Evolutionary conservation across 2,329 filamentous ascomycete species (phyloP), one percentile per base, ranked within the genome.

Genomic region (Alternaria rosae): DNA sequence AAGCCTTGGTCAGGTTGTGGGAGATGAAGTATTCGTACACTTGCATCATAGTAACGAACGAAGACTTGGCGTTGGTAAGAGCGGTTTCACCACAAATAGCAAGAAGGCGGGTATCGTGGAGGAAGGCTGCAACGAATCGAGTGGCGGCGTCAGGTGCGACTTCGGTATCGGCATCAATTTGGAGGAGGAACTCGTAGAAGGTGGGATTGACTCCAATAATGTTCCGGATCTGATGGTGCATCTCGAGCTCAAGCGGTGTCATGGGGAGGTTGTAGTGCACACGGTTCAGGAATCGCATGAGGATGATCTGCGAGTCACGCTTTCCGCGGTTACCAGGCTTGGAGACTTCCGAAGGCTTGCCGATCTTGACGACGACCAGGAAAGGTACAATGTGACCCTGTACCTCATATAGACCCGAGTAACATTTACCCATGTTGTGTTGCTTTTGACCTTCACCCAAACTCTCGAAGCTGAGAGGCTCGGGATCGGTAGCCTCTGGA

Each of bases 11-110:
- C 70, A 99, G 82, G 79, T 98, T 97, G 85, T 99, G 94, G 54
- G 94, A 98, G 75, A 99, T 99, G 84, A 94, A 99, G 86, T 99
- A 99, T 81, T 99, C 94, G 85, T 98, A 99, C 32, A 99, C 94
- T 81, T 99, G 95, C 78, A 99, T 99, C 94, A 98, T 98, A 54
- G 95, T 99, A 70, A 97, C 89, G 76, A 96, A 93, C 1, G 94
- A 97, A 7, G 91, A 87, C 80, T 97, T 97, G 62, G 93, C 92
- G 77, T 99, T 99, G 66, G 91, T 94, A 50, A 99, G 85, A 15
- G 91, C 91, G 0, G 95, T 99, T 81, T 99, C 95, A 82, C 95
- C 95, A 76, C 95, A 99, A 51, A 95, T 88, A 57, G 91, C 95
- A 74, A 97, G 94, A n/a, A 98, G 85, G 58, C 92, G 90, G 25